A percentile compares a stretch with the other conserved stretches of the same genome.
These are phyloP conservation scores for Neophaeococcomyces mojaviensis DNA, from an alignment of 2,329 filamentous ascomycete genomes.

Conservation along the genomic window DNA sequence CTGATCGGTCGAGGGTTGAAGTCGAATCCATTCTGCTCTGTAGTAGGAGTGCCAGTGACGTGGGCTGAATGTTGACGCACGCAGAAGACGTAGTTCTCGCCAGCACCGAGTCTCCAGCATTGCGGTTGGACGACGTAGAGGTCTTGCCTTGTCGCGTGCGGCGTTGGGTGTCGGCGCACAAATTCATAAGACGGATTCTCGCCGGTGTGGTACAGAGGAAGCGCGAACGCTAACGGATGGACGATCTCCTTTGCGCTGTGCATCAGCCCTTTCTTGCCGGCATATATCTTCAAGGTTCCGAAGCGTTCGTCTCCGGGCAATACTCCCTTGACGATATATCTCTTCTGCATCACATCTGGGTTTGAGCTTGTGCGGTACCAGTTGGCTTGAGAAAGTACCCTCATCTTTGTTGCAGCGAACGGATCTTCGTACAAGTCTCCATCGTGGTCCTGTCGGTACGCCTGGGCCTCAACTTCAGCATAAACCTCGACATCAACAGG, in stretches of 20 bases:
- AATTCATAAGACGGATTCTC: conserved; percentile 95
- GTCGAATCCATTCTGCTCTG: conserved; percentile 19
- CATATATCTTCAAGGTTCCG: conserved; percentile 82
- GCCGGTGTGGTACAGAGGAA: conserved; percentile 85
- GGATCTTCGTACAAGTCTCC: conserved; percentile 92
- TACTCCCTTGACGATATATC: conserved; percentile 87
- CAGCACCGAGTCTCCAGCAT: conserved; percentile 76
- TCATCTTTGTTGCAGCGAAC: conserved; percentile 68
- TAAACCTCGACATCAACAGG: conserved; percentile 85
- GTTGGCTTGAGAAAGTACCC: conserved; percentile 81
- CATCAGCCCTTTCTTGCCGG: conserved; percentile 90
- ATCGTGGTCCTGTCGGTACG: conserved; percentile 72
- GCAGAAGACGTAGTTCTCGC: conserved; percentile 97
- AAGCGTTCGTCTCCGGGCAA: conserved; percentile 87
- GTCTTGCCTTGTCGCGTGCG: conserved; percentile 94
- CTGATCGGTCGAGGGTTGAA: conserved; percentile 13
- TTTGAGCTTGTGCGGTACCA: conserved; percentile 62
- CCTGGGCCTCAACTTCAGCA: conserved; percentile 81
- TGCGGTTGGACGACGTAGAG: conserved; percentile 96
- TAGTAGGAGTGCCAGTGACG: conserved; percentile 12
- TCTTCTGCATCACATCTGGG: conserved; percentile 51
- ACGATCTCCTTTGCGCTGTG: conserved; percentile 95
- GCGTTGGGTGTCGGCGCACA: conserved; percentile 84
- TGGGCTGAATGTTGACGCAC: conserved; percentile 80
- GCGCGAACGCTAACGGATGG: conserved; percentile 76